Conservation (phyloP, 306 rosid species). For the Hippophae rhamnoides region DNA sequence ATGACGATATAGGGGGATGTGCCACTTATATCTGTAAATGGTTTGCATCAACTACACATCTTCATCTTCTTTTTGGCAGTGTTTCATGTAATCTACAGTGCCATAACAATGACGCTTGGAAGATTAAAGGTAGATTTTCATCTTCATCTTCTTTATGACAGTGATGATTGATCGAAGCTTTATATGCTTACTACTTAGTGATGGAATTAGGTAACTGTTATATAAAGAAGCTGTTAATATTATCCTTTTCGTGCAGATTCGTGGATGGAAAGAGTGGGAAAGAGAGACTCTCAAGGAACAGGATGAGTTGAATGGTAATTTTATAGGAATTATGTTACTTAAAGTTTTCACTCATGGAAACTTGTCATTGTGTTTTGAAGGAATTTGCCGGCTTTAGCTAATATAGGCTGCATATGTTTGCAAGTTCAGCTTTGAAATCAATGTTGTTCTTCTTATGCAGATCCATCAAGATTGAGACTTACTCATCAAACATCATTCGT, state of each 20-base stretch:
- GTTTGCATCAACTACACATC: conserved; percentile 83
- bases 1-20: conserved; percentile 39
- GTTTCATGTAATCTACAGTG: conserved; percentile 75
- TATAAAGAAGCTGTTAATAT: background rate
- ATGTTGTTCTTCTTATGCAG: conserved; percentile 25
- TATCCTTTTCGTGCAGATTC: conserved; percentile 36
- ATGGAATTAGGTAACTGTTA: background rate
- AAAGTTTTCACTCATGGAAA: background rate
- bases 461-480: conserved; percentile 83
- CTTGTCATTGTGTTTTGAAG: background rate
- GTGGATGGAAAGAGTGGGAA: conserved; percentile 85
- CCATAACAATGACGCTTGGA: conserved; percentile 76
- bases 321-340: background rate
- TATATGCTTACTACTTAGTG: background rate
- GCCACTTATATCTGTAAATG: conserved; percentile 67
- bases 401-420: background rate
- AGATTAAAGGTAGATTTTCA: conserved; percentile 51
- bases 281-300: conserved; percentile 28
- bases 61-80: conserved; percentile 89
- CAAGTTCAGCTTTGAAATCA: background rate
- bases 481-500: conserved; percentile 91
- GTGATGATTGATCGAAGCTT: background rate
- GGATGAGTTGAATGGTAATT: conserved; percentile 64
- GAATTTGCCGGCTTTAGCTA: background rate
- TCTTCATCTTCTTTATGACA: background rate